Evolutionary conservation across 192 early-diverging fungal genomes (phyloP), one percentile per base, ranked within the genome.

Genomic region (Bifiguratus adelaidae): DNA sequence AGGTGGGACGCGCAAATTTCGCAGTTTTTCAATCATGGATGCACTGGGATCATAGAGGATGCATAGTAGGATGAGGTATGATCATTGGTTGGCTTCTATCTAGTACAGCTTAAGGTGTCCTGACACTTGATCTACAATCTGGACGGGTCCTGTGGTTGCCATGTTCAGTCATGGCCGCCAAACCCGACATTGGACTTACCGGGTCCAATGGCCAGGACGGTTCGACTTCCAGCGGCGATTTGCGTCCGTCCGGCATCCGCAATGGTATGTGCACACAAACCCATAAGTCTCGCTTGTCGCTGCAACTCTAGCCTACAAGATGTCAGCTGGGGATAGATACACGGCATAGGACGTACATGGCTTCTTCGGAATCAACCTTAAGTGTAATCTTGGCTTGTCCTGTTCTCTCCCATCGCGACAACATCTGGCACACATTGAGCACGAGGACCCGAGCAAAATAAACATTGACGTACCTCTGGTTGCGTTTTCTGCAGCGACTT

Each of bases 131-230:
- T 69, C 53, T 6, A 69, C 51, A 3, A 65, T 15, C 16, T 60
- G 47, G 3, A 56, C 48, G 35, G 67, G 62, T 12, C 66, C 66
- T 63, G 42, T 53, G 32, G 5, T 25, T 23, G 24, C 2, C 32
- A 28, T 18, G 15, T 37, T 7, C n/a, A 9, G 19, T 15, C 18
- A 6, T 5, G 21, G 8, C 32, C 5, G 21, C 7, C 16, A 19
- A 35, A 22, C 0, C 13, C 3, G 1, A 22, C 7, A 37, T 1
- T 3, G 6, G 32, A 20, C 24, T 53, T 52, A 60, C 89, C 94
- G 19, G 95, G 95, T 3, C 95, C 95, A 47, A 99, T 82, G 3
- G 86, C 95, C 25, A 92, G 60, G 7, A 99, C 95, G 1, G 95
- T 99, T 24, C 77, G 63, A 6, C 91, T 89, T 24, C 91, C 91